A percentile compares a stretch with the other conserved stretches of the same genome.
Evolutionary conservation across 2,329 filamentous ascomycete genomes (phyloP).

Genomic region (Cadophora gregata): DNA sequence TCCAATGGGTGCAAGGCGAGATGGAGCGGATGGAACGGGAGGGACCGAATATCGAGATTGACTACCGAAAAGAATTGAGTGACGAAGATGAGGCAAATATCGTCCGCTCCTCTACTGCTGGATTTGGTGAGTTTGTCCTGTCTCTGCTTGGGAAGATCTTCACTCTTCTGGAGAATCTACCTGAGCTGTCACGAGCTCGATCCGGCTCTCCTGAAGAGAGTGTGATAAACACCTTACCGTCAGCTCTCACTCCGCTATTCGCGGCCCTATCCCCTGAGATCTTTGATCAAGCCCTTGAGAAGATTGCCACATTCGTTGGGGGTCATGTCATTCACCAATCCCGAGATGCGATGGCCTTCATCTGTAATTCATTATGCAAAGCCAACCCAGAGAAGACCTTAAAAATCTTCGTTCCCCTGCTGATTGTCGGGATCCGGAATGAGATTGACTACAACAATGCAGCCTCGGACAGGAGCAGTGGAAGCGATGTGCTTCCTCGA

Average conservation of each 20-base stretch:
- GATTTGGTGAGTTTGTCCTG: slow-evolving; percentile 89
- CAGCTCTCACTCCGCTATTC: slow-evolving; percentile 88
- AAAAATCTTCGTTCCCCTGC: slow-evolving; percentile 86
- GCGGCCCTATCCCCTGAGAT: slow-evolving; percentile 90
- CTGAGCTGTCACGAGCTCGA: slow-evolving; percentile 85
- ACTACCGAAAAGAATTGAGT: slow-evolving; percentile 81
- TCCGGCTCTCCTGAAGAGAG: slow-evolving; percentile 95
- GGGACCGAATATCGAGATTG: slow-evolving; percentile 82
- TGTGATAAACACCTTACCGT: slow-evolving; percentile 92
- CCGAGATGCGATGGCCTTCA: slow-evolving; percentile 97
- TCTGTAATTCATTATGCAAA: slow-evolving; percentile 94
- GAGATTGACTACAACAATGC: slow-evolving; percentile 98
- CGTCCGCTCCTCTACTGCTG: slow-evolving; percentile 90
- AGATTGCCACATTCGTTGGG: slow-evolving; percentile 88
- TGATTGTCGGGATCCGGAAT: slow-evolving; percentile 89
- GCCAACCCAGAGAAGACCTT: slow-evolving; percentile 93
- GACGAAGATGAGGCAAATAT: slow-evolving; percentile 89
- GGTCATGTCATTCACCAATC: slow-evolving; percentile 97
- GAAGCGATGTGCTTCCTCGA: slow-evolving; percentile 89
- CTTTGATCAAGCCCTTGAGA: slow-evolving; percentile 89
- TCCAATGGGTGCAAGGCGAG: slow-evolving; percentile 93
- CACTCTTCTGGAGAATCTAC: slow-evolving; percentile 91
- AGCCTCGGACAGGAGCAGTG: slow-evolving; percentile 91
- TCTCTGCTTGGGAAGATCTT: slow-evolving; percentile 94
- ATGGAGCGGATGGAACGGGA: slow-evolving; percentile 93